Evolutionary conservation across 1,284 basidiomycete species (phyloP).

Genomic region (Schizophyllum amplum): DNA sequence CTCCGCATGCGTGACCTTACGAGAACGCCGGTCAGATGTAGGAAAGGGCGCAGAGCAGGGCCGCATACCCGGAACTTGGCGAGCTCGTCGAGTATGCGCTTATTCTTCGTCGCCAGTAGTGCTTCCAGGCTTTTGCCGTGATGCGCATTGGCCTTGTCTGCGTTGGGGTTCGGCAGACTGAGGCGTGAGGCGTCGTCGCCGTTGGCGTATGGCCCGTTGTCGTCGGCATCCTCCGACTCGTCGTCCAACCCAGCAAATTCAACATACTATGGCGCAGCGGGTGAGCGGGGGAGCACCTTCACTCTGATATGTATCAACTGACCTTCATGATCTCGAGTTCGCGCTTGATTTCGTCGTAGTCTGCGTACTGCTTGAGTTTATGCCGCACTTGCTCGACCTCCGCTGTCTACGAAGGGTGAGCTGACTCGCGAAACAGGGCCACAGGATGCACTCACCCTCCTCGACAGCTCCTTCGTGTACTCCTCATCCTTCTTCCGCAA

Average conservation of each 20-base stretch:
- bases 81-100: constrained; percentile 87
- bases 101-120: constrained; percentile 90
- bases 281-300: constrained; percentile 1
- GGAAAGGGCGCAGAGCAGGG: neutral
- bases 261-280: constrained; percentile 57
- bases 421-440: neutral
- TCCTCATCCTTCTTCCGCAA: constrained; percentile 56
- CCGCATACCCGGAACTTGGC: constrained; percentile 73
- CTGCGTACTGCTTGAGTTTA: constrained; percentile 65
- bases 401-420: constrained; percentile 25
- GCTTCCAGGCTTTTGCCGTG: constrained; percentile 82
- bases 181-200: constrained; percentile 39
- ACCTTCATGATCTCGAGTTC: constrained; percentile 98
- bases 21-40: neutral
- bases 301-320: constrained; percentile 9
- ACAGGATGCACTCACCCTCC: constrained; percentile 33
- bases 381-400: constrained; percentile 65
- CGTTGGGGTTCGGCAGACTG: constrained; percentile 80
- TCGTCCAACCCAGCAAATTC: constrained; percentile 86
- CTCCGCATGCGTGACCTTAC: constrained; percentile 74
- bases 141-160: constrained; percentile 69
- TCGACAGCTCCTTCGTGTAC: constrained; percentile 48
- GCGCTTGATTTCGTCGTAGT: constrained; percentile 95
- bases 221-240: constrained; percentile 47
- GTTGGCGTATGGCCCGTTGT: constrained; percentile 40